These are phyloP conservation scores for Ottelia alismoides DNA, from an alignment of 106 monocot species.

Conservation along the genomic window DNA sequence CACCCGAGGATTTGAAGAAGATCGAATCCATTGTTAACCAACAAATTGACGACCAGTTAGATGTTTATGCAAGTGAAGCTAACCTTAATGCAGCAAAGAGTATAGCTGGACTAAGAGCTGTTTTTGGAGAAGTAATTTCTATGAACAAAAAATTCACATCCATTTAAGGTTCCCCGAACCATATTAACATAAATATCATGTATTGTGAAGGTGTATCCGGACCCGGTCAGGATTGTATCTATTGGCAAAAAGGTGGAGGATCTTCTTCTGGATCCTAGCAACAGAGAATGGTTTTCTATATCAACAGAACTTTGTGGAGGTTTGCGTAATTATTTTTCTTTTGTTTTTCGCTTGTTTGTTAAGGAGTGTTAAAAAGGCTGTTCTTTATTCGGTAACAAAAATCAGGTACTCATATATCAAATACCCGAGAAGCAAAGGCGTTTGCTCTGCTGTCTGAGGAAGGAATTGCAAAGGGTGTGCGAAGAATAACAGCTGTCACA, in stretches of 20 bases:
- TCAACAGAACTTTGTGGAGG: slow-evolving; percentile 98
- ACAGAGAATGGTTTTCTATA: slow-evolving; percentile 68
- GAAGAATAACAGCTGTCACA: slow-evolving; percentile 93
- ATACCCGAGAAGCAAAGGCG: slow-evolving; percentile 87
- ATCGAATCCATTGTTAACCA: slow-evolving; percentile 91
- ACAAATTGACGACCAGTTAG: slow-evolving; percentile 76
- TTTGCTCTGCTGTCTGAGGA: slow-evolving; percentile 96
- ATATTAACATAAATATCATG: neutral
- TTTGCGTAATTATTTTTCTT: too few relatives aligned
- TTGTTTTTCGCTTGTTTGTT: too few relatives aligned
- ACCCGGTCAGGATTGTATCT: slow-evolving; percentile 90
- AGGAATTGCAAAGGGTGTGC: slow-evolving; percentile 93
- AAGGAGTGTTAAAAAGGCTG: neutral
- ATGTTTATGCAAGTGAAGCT: slow-evolving; percentile 73
- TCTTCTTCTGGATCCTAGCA: slow-evolving; percentile 52
- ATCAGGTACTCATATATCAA: slow-evolving; percentile 87
- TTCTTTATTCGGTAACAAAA: slow-evolving; percentile 2
- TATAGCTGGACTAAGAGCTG: slow-evolving; percentile 72
- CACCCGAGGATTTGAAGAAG: slow-evolving; percentile 71
- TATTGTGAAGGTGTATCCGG: slow-evolving; percentile 62
- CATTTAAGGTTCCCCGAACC: neutral
- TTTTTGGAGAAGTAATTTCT: slow-evolving; percentile 79
- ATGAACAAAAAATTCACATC: neutral
- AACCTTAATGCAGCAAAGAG: slow-evolving; percentile 51
- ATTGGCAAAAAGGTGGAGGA: slow-evolving; percentile 84